Evolutionary conservation across 2,329 filamentous ascomycete species (phyloP), one percentile per base, ranked within the genome.

Genomic region (Calonectria fujianensis): DNA sequence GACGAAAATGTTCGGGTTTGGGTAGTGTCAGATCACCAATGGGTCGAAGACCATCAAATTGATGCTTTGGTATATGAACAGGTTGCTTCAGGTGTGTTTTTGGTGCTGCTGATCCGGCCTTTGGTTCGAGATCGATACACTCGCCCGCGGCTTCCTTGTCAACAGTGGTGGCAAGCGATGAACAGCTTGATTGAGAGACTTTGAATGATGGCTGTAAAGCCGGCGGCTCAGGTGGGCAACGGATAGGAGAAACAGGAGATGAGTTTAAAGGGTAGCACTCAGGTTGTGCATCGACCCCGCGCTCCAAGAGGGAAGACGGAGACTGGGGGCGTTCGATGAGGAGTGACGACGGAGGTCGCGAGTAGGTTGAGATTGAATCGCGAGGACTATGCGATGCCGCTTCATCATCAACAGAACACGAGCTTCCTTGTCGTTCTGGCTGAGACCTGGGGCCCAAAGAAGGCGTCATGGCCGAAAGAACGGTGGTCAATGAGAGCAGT

Each of bases 331-430:
- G 75, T 71, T 80, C 75, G 20, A 77, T 52, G 20, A 76, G 72
- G n/a, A 79, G 76, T 32, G 74, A 75, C 9, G 68, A 68, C 7
- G 79, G 77, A n/a, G 79, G 76, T 4, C 63, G 61, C 5, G 35
- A 69, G 24, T 61, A 79, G 54, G 63, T 67, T 13, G 68, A 31
- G n/a, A 48, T 57, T 51, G 72, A 69, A 52, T 61, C 48, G 59
- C 41, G 20, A n/a, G n/a, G 20, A 6, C 39, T 77, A 31, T 45
- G 57, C 6, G 57, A 9, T 14, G 35, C 6, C 14, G 18, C 50
- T 24, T 37, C 18, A 39, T 32, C 24, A 11, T 57, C 35, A 3
- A 20, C 24, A 13, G 35, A 16, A 61, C 4, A 8, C 37, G n/a
- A 11, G 7, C 4, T 63, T 41, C 37, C 57, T 29, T 3, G 3